These are phyloP conservation scores for Macrolepiota albuminosa DNA, from an alignment of 768 basidiomycete species.

Conservation along the genomic window DNA sequence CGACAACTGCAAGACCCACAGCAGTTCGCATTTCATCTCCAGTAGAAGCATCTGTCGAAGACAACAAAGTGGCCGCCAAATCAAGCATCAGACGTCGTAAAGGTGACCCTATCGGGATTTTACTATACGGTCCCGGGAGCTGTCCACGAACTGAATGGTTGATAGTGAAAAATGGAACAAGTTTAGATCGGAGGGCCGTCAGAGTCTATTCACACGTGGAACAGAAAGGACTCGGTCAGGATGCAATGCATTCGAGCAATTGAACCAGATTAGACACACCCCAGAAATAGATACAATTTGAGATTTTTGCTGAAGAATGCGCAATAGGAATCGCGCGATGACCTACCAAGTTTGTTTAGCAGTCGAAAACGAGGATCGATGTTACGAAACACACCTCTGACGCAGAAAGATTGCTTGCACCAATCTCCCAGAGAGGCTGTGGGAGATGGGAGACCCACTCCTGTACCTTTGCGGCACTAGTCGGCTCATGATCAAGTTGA, in stretches of 20 bases:
- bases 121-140: conserved; percentile 72
- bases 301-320: conserved; percentile 51
- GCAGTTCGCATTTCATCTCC: conserved; percentile 15
- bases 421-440: conserved; percentile 81
- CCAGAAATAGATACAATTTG: conserved; percentile 31
- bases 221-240: background rate
- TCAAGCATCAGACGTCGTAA: conserved; percentile 62
- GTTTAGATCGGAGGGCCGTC: conserved; percentile 46
- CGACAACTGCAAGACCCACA: conserved; percentile 33
- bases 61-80: conserved; percentile 38
- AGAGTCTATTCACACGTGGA: conserved; percentile 34
- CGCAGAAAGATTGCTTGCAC: conserved; percentile 44
- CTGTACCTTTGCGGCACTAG: conserved; percentile 32
- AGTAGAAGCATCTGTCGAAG: conserved; percentile 4
- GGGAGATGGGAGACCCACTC: conserved; percentile 79
- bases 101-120: conserved; percentile 42
- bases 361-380: background rate
- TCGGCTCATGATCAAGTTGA: conserved; percentile 24
- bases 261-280: conserved; percentile 31
- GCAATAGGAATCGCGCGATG: conserved; percentile 61
- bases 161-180: conserved; percentile 79
- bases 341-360: conserved; percentile 26
- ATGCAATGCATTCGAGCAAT: background rate
- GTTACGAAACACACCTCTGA: conserved; percentile 49
- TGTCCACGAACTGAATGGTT: conserved; percentile 70